phyloP scores from a whole-genome alignment of 768 basidiomycete species.

The Imleria badia region DNA sequence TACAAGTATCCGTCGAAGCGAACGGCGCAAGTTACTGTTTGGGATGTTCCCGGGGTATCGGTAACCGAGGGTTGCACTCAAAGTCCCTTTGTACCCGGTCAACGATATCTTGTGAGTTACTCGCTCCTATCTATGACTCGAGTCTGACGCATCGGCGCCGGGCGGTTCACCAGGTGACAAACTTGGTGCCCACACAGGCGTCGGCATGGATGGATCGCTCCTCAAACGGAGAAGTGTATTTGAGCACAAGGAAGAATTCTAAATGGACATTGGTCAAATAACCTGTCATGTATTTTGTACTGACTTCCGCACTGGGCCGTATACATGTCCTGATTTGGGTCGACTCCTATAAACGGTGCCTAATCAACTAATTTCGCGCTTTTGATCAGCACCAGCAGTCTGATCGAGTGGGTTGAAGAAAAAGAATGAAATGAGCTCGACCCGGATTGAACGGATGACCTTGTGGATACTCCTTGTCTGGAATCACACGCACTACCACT shows the following conservation, averaged over 20 bases:
- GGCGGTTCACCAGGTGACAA: conserved; percentile 44
- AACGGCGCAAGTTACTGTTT: conserved; percentile 76
- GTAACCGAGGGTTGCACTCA: conserved; percentile 49
- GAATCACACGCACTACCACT: conserved; percentile 38
- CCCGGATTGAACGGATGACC: conserved; percentile 47
- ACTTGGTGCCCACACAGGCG: conserved; percentile 64
- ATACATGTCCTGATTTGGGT: too few relatives aligned
- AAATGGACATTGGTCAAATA: conserved; percentile 49
- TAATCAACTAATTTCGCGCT: too few relatives aligned
- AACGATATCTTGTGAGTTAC: conserved; percentile 61
- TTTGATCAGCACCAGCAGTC: too few relatives aligned
- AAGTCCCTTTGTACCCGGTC: conserved; percentile 57
- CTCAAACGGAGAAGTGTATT: conserved; percentile 64
- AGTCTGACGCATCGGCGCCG: background rate
- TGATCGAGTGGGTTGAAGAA: background rate
- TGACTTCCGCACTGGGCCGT: background rate
- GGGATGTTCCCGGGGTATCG: conserved; percentile 64
- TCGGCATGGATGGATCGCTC: conserved; percentile 69
- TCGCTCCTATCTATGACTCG: background rate
- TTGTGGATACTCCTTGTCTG: conserved; percentile 34
- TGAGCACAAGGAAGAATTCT: conserved; percentile 66
- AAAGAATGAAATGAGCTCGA: conserved; percentile 30
- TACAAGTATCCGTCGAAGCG: conserved; percentile 51
- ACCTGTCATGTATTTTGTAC: background rate
- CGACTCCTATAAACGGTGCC: too few relatives aligned